Evolutionary conservation across 1,284 basidiomycete species (phyloP), one percentile per base, ranked within the genome.

Genomic region (Cutaneotrichosporon sp.): DNA sequence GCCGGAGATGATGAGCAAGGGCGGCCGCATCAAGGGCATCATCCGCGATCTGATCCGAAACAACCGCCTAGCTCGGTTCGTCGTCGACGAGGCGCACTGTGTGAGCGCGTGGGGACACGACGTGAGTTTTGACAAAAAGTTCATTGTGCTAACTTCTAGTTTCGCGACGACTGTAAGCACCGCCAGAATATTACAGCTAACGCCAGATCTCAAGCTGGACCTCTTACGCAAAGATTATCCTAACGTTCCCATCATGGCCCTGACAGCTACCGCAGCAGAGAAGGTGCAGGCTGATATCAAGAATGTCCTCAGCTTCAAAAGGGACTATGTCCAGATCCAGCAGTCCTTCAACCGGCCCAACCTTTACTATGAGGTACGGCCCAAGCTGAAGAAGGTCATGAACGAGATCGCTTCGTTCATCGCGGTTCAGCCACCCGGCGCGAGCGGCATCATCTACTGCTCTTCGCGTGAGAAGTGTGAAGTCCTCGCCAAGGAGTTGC

Each of bases 81-180:
- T 97, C 0, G 86, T 98, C 61, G 97, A 99, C 75, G 96, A 99
- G 75, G 96, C 94, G 1, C 97, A 99, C 76, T 94, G 93, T 76
- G 91, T 98, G 42, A 83, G 82, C 65, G 82, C 71, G 58, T 83
- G 82, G 82, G 82, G 82, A 11, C 81, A 83, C 66, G 81, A 82
- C 69, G 74, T 80, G 65, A 72, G 79, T 73, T 5, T 18, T 8
- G 40, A 46, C 42, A 16, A 7, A 7, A 46, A 21, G 4, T 2
- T 13, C 21, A 30, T 0, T 10, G 2, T 46, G 21, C 56, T 31
- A 47, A 49, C 38, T 62, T 76, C 30, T 75, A 78, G 76, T 81
- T 82, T 69, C 75, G 81, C 38, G 69, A 74, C 18, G 78, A 80
- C 63, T 81, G 76, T 77, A 60, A 67, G 76, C 14, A 4, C 3